Evolutionary conservation across 2,329 filamentous ascomycete genomes (phyloP), one percentile per base, ranked within the genome.

Genomic region (Aspergillus arachidicola): DNA sequence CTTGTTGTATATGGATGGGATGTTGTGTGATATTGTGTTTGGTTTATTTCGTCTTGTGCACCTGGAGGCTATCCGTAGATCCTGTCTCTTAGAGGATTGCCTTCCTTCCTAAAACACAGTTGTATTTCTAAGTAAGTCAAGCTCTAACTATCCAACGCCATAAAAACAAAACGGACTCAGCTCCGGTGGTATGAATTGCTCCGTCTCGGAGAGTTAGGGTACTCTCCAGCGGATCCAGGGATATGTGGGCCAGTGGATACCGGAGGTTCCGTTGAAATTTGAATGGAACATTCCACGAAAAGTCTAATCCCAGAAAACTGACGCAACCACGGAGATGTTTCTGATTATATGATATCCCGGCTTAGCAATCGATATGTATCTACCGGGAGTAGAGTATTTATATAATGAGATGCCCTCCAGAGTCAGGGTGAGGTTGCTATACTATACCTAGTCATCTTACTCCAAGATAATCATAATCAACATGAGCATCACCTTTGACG

Each of bases 401-500:
- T 54, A 54, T 54, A 34, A 14, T 4, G 6, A 0, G 6, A 2
- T 2, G 6, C 38, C 16, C 16, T 41, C 6, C 2, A 6, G 3
- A 2, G 3, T 41, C 3, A 4, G 9, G 9, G 7, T 14, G 7
- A 19, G 16, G 38, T n/a, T 14, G 10, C 6, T 7, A 19, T n/a
- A 9, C 6, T 41, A 7, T 41, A 41, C 7, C 16, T 9, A 41
- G 19, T 41, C 38, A 9, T 41, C 16, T 6, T 3, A 7, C 14
- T n/a, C 7, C 3, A 19, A 48, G 1, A 23, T 28, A 11, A 14
- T 4, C 11, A 53, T 1, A 30, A 16, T 9, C 28, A 58, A 9
- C n/a, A 62, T 58, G 46, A 58, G 54, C 36, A 38, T 57, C 46
- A 65, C 63, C 34, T 69, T 64, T 48, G 62, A 64, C 26, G 56